Conservation (phyloP, 352 stramenopile species). For the Globisporangium uncinulatum region DNA sequence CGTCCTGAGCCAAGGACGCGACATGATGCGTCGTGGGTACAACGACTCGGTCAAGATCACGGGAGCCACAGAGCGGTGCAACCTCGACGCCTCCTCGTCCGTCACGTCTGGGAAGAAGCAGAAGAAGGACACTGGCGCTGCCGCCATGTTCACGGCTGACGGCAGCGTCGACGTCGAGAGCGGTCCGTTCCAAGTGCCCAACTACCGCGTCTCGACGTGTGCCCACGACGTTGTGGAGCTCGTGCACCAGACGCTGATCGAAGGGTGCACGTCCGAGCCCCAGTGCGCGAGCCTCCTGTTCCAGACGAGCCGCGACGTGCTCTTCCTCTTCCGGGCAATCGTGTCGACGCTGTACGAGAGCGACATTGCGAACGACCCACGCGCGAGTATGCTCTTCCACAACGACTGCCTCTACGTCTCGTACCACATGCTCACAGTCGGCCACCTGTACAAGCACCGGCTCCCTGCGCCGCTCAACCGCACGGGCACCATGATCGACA, state of each 20-base stretch:
- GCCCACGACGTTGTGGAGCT: constrained; percentile 60
- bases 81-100: constrained; percentile 27
- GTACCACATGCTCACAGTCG: constrained; percentile 75
- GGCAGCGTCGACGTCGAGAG: constrained; percentile 31
- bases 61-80: constrained; percentile 46
- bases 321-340: constrained; percentile 68
- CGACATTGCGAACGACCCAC: constrained; percentile 58
- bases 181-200: constrained; percentile 55
- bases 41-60: constrained; percentile 57
- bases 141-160: constrained; percentile 6
- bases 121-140: constrained; percentile 12
- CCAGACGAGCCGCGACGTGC: constrained; percentile 69
- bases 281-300: constrained; percentile 57
- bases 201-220: constrained; percentile 54
- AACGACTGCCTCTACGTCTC: constrained; percentile 83
- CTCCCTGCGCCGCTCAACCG: constrained; percentile 47
- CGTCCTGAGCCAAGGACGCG: constrained; percentile 44
- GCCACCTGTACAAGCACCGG: constrained; percentile 63
- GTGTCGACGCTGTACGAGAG: constrained; percentile 63
- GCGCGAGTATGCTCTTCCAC: constrained; percentile 74
- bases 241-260: constrained; percentile 54
- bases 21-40: constrained; percentile 53
- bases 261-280: constrained; percentile 40
- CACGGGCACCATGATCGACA: constrained; percentile 74
- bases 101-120: constrained; percentile 29